Evolutionary conservation across 805 yeast species (phyloP).

Genomic region (Metschnikowia peoriensis): DNA sequence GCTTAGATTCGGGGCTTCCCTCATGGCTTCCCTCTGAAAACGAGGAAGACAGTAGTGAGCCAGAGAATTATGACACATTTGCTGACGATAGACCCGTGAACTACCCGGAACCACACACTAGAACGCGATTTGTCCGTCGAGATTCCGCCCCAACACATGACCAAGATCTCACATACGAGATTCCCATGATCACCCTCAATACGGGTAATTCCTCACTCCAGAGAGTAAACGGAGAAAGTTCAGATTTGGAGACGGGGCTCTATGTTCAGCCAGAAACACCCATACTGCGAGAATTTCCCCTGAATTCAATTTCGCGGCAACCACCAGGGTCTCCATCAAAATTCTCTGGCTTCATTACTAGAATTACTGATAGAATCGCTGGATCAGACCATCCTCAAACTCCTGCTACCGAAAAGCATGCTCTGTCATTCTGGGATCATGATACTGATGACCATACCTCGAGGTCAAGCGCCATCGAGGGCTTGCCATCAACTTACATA

Average conservation of each 20-base stretch:
- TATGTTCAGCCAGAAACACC: conserved; percentile 4
- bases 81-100: neutral
- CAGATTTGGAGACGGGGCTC: conserved; percentile 12
- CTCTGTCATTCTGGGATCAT: conserved; percentile 6
- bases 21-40: conserved; percentile 9
- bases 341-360: conserved; percentile 13
- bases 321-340: conserved; percentile 13
- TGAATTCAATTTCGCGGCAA: conserved; percentile 1
- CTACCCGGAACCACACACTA: neutral
- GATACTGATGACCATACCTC: conserved; percentile 2
- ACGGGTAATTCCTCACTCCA: neutral
- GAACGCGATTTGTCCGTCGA: neutral
- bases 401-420: conserved; percentile 9
- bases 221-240: neutral
- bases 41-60: neutral
- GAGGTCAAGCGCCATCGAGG: neutral
- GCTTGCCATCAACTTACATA: neutral
- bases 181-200: conserved; percentile 18
- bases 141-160: neutral
- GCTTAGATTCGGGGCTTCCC: conserved; percentile 3
- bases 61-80: neutral
- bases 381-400: conserved; percentile 16
- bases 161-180: conserved; percentile 12
- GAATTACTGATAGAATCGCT: conserved; percentile 17
- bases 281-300: conserved; percentile 4